A percentile compares a stretch with the other conserved stretches of the same genome.
Evolutionary conservation across 768 basidiomycete genomes (phyloP).

Genomic region (Auriscalpium orientale): DNA sequence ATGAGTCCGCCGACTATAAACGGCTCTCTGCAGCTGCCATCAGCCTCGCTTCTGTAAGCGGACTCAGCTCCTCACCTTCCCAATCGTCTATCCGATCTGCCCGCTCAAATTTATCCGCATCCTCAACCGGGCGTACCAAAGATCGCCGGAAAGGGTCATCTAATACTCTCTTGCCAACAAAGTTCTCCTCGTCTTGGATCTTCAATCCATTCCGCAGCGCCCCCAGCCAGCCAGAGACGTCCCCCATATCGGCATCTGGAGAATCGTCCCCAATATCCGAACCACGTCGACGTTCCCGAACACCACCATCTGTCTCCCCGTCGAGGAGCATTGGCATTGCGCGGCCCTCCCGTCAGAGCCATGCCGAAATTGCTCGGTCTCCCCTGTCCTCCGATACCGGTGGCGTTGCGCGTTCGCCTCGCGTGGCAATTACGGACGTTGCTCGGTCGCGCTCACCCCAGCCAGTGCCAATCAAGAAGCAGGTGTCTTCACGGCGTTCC

Average conservation of each 20-base stretch:
- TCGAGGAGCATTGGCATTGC: no score
- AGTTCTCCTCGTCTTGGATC: slow-evolving; percentile 69
- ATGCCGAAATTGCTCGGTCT: no score
- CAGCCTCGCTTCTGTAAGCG: slow-evolving; percentile 5
- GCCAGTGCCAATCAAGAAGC: slow-evolving; percentile 31
- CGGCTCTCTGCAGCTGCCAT: slow-evolving; percentile 13
- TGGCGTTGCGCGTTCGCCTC: not conserved
- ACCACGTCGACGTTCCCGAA: slow-evolving; percentile 19
- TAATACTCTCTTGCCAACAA: slow-evolving; percentile 38
- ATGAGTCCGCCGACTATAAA: slow-evolving; percentile 25
- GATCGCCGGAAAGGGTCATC: slow-evolving; percentile 3
- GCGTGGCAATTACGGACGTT: not conserved
- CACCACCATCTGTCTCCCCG: not conserved
- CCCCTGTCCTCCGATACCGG: not conserved
- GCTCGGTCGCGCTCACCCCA: slow-evolving; percentile 29
- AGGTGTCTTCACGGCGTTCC: slow-evolving; percentile 27
- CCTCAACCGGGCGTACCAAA: slow-evolving; percentile 28
- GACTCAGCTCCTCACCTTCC: slow-evolving; percentile 55
- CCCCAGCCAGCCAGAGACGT: slow-evolving; percentile 56
- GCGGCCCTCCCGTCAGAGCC: no score
- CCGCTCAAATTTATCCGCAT: slow-evolving; percentile 41
- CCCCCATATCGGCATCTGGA: slow-evolving; percentile 44
- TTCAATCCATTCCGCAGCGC: slow-evolving; percentile 68
- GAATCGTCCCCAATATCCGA: slow-evolving; percentile 22
- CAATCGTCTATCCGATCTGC: slow-evolving; percentile 57